A percentile compares a stretch with the other conserved stretches of the same genome.
phyloP scores from a whole-genome alignment of 2,329 filamentous ascomycete species.

The Cercospora berteroae region DNA sequence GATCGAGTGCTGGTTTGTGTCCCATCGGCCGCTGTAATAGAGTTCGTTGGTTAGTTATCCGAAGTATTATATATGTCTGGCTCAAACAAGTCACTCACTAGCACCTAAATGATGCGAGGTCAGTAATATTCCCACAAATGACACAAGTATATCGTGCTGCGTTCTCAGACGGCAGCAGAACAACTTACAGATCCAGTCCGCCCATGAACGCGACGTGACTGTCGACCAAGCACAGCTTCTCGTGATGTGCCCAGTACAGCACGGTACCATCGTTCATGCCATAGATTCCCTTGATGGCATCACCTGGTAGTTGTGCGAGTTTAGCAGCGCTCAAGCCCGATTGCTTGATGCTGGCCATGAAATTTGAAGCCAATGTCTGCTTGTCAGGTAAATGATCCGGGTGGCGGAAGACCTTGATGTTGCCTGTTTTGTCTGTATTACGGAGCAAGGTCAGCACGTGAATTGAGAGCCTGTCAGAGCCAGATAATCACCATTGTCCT shows the following conservation, averaged over 20 bases:
- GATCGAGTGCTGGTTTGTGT: conserved; percentile 78
- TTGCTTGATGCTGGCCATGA: conserved; percentile 56
- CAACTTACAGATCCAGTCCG: conserved; percentile 70
- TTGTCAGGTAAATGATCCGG: conserved; percentile 81
- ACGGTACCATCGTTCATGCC: conserved; percentile 78
- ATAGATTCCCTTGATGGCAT: conserved; percentile 75
- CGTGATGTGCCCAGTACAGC: conserved; percentile 89
- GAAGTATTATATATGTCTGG: background rate
- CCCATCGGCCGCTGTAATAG: conserved; percentile 73
- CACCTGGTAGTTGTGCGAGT: conserved; percentile 64
- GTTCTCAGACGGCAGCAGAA: background rate
- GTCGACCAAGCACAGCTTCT: conserved; percentile 84
- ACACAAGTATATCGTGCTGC: background rate
- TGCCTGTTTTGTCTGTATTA: conserved; percentile 61
- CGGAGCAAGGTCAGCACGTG: background rate
- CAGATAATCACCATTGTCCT: conserved; percentile 66
- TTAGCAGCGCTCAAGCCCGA: conserved; percentile 55
- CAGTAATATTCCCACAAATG: background rate
- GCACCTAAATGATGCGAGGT: background rate
- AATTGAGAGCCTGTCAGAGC: conserved; percentile 57
- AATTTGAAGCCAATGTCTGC: conserved; percentile 61
- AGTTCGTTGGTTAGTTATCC: background rate
- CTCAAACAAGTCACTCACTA: background rate
- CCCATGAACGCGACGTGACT: conserved; percentile 84
- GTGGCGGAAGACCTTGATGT: conserved; percentile 85